These are phyloP conservation scores for Pilasporangium apinafurcum DNA, from an alignment of 352 stramenopile genomes.

Conservation along the genomic window DNA sequence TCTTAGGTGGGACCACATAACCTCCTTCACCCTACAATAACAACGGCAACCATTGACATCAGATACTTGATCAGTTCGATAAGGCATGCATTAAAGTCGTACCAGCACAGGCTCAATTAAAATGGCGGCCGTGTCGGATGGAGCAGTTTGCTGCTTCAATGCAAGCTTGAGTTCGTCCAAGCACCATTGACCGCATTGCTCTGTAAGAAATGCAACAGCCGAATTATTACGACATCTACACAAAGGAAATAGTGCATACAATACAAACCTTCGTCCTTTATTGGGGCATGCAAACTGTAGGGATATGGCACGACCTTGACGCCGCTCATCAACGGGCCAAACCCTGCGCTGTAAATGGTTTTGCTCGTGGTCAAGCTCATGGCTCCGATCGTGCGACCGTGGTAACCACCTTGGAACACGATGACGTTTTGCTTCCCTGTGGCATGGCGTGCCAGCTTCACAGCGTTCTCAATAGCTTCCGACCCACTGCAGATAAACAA, in stretches of 20 bases:
- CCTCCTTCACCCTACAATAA: constrained; percentile 87
- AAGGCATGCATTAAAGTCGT: not conserved
- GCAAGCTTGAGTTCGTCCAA: constrained; percentile 82
- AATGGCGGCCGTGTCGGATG: constrained; percentile 85
- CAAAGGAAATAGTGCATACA: not conserved
- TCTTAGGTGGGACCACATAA: constrained; percentile 87
- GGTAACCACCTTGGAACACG: constrained; percentile 88
- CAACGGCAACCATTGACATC: constrained; percentile 37
- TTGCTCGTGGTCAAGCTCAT: constrained; percentile 92
- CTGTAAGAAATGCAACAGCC: too few relatives aligned
- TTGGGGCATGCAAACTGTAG: constrained; percentile 79
- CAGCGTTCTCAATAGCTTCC: constrained; percentile 90
- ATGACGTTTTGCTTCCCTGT: constrained; percentile 89
- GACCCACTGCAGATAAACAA: constrained; percentile 44
- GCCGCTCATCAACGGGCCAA: constrained; percentile 78
- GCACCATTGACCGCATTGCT: constrained; percentile 62
- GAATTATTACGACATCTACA: too few relatives aligned
- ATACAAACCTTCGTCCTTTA: constrained; percentile 52
- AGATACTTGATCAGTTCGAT: constrained; percentile 37
- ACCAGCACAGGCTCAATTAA: constrained; percentile 88
- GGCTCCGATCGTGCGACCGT: constrained; percentile 88
- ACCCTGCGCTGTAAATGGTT: constrained; percentile 84
- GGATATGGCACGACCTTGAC: constrained; percentile 86
- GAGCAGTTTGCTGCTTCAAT: constrained; percentile 88
- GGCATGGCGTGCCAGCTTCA: constrained; percentile 89